These are phyloP conservation scores for Paecilomyces formosus DNA, from an alignment of 2,329 filamentous ascomycete species.

Conservation along the genomic window DNA sequence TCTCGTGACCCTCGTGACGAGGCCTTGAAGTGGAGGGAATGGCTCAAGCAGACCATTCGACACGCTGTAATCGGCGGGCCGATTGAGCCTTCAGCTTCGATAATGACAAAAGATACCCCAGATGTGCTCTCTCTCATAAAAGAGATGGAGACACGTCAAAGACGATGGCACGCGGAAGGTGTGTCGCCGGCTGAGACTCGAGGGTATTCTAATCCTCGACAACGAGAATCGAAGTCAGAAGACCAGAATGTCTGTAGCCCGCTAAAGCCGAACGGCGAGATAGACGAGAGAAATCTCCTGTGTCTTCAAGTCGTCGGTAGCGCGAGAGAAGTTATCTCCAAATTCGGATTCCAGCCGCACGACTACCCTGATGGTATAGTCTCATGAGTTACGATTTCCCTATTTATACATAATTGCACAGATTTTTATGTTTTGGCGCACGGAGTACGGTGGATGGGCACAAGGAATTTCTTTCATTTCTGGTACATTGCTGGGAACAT, in stretches of 20 bases:
- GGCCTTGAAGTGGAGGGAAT: conserved; percentile 26
- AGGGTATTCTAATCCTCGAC: neutral
- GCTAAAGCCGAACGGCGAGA: conserved; percentile 3
- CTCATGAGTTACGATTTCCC: conserved; percentile 1
- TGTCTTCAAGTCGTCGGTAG: conserved; percentile 27
- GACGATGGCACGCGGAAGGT: conserved; percentile 29
- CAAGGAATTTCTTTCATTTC: neutral
- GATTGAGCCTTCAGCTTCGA: conserved; percentile 14
- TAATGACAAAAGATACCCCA: conserved; percentile 23
- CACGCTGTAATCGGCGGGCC: conserved; percentile 27
- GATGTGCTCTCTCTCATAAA: conserved; percentile 30
- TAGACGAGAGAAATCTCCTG: conserved; percentile 21
- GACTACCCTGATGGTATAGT: conserved; percentile 24
- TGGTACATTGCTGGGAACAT: neutral
- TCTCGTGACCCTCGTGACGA: conserved; percentile 18
- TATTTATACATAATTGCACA: neutral
- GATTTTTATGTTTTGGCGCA: neutral
- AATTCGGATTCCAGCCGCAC: conserved; percentile 26
- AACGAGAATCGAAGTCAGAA: conserved; percentile 7
- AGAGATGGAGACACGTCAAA: conserved; percentile 36
- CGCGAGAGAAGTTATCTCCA: conserved; percentile 25
- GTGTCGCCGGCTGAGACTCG: neutral
- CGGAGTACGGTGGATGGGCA: neutral
- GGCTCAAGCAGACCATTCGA: conserved; percentile 31
- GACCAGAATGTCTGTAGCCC: neutral